Base-by-base conservation (phyloP, 1,284 basidiomycete species). In the Puccinia horiana region DNA sequence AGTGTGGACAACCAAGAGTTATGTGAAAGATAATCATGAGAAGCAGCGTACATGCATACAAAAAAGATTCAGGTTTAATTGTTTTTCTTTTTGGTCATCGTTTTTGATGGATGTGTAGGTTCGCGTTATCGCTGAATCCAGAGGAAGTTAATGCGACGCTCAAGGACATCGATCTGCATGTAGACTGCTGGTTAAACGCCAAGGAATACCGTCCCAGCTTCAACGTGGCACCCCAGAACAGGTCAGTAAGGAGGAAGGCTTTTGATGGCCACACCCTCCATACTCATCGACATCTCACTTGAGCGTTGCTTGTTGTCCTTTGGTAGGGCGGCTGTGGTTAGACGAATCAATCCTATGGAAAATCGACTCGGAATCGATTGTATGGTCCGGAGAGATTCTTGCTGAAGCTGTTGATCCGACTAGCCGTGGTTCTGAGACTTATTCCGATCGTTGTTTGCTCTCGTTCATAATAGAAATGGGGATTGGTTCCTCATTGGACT, bases 401-500 rank as follows among this genome's bases (percentile, higher is more conserved):
- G 16, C 29, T 32, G 9, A 1, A 70, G 2, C 16, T 20, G 12
- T 1, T 52, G 29, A 52, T n/a, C n/a, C n/a, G n/a, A n/a, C n/a
- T n/a, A n/a, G n/a, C n/a, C n/a, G n/a, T n/a, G n/a, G n/a, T n/a
- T n/a, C n/a, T n/a, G n/a, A n/a, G n/a, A 40, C 65, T n/a, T 23
- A 42, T n/a, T 37, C 11, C 9, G 6, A 1, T 56, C 18, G 23
- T 56, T 49, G 8, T 18, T 49, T 23, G 16, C 29, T 18, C 35
- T 44, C 5, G 85, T 32, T 85, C 85, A 11, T n/a, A n/a, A n/a
- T n/a, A 82, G 94, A 92, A 92, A 85, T 98, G 95, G 95, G 95
- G 95, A 0, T 89, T 98, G 1, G 90, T 95, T 1, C 94, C 94
- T 0, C 92, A 93, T 85, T 96, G 92, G 90, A 91, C 90, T 85